These are phyloP conservation scores for Ogataea polymorpha DNA, from an alignment of 805 yeast species.

Conservation along the genomic window DNA sequence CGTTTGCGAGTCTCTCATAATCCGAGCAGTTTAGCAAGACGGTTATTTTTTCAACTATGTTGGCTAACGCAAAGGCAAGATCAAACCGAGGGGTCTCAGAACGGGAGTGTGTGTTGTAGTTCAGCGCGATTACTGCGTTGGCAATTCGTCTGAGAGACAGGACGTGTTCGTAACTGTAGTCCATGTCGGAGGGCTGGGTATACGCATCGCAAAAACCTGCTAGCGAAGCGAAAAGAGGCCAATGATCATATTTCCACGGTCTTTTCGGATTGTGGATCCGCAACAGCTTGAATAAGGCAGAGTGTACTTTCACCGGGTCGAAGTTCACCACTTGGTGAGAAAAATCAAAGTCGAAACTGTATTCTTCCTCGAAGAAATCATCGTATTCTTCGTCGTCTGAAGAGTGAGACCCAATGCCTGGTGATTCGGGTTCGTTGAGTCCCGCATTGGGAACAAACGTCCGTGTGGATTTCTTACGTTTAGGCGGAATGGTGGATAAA, in stretches of 20 bases:
- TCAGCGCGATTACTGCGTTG: conserved; percentile 46
- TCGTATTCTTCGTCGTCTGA: conserved; percentile 10
- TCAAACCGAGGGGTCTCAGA: conserved; percentile 33
- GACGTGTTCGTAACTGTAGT: conserved; percentile 41
- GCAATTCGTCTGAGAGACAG: conserved; percentile 57
- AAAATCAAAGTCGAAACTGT: conserved; percentile 29
- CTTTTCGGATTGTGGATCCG: conserved; percentile 19
- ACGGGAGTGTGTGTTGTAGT: conserved; percentile 17
- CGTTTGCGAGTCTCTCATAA: conserved; percentile 38
- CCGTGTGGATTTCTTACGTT: conserved; percentile 8
- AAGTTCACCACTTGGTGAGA: conserved; percentile 20
- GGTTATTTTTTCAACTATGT: conserved; percentile 38
- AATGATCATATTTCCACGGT: conserved; percentile 12
- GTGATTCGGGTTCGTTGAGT: not conserved
- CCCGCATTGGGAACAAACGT: not conserved
- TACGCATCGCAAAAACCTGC: conserved; percentile 54
- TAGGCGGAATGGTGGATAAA: conserved; percentile 7
- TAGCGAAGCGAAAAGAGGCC: conserved; percentile 29
- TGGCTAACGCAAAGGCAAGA: conserved; percentile 31
- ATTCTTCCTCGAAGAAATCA: conserved; percentile 26
- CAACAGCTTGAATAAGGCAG: conserved; percentile 28
- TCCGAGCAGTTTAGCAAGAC: conserved; percentile 39
- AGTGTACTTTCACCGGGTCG: conserved; percentile 31
- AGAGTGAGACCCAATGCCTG: not conserved
- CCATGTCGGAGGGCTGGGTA: conserved; percentile 67